These are phyloP conservation scores for Erucastrum elatum DNA, from an alignment of 345 rosid genomes.

Conservation along the genomic window DNA sequence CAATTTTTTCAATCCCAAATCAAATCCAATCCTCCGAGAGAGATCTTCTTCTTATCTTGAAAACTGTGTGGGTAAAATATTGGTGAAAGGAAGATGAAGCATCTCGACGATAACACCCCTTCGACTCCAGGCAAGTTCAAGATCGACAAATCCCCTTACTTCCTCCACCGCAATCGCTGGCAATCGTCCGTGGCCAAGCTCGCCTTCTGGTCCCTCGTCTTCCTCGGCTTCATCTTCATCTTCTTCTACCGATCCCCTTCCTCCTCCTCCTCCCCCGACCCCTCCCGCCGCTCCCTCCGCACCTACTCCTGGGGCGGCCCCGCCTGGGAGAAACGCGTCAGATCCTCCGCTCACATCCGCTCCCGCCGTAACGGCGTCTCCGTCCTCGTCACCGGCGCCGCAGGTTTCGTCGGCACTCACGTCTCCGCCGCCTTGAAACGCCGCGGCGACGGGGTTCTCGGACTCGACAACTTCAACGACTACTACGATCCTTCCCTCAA, in stretches of 20 bases:
- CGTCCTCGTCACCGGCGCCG: conserved; percentile 61
- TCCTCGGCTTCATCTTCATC: conserved; percentile 68
- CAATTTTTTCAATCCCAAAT: not conserved
- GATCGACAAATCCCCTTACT: conserved; percentile 81
- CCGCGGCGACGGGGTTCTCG: conserved; percentile 57
- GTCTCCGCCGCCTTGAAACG: conserved; percentile 48
- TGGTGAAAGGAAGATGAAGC: not conserved
- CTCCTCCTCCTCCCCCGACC: conserved; percentile 40
- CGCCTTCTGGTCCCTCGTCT: conserved; percentile 85
- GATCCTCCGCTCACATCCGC: conserved; percentile 44
- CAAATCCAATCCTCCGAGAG: not conserved
- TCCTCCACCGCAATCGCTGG: conserved; percentile 57
- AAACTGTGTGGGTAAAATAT: not conserved
- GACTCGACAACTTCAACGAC: conserved; percentile 56
- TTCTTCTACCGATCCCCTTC: conserved; percentile 86
- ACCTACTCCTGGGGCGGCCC: conserved; percentile 39
- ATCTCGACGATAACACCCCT: conserved; percentile 51
- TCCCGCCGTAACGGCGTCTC: conserved; percentile 36
- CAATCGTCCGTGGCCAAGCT: conserved; percentile 64
- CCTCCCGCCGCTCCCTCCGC: conserved; percentile 43
- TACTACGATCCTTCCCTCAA: conserved; percentile 54
- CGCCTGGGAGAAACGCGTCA: conserved; percentile 44
- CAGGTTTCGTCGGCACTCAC: conserved; percentile 61
- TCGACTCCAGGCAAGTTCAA: conserved; percentile 95
- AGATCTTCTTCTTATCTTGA: too few relatives aligned